These are phyloP conservation scores for Globisporangium paroecandrum DNA, from an alignment of 352 stramenopile species.

Conservation along the genomic window DNA sequence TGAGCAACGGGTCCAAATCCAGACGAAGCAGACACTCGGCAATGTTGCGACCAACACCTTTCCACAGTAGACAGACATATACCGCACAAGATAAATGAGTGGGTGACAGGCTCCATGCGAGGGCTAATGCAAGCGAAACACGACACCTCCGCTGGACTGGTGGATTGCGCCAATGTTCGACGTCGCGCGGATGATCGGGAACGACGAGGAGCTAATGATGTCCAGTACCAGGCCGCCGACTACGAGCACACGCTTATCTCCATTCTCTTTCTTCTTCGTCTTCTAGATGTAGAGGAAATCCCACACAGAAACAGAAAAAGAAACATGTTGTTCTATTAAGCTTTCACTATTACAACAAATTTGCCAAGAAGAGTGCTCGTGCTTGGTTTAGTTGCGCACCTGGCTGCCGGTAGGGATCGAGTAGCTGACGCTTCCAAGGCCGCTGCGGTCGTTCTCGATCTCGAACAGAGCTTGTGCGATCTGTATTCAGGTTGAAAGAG, in stretches of 20 bases:
- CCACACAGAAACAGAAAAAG: neutral
- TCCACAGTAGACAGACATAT: neutral
- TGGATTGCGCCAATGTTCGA: constrained; percentile 87
- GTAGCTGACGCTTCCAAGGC: constrained; percentile 22
- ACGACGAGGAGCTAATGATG: constrained; percentile 71
- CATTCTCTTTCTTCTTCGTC: neutral
- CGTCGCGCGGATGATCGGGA: constrained; percentile 71
- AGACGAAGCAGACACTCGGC: constrained; percentile 85
- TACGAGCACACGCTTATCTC: constrained; percentile 59
- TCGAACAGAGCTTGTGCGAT: constrained; percentile 66
- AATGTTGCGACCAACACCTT: constrained; percentile 92
- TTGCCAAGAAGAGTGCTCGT: neutral
- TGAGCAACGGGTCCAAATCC: constrained; percentile 53
- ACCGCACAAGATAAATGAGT: neutral
- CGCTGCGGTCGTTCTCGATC: constrained; percentile 38
- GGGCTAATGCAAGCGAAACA: neutral
- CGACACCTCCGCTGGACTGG: constrained; percentile 69
- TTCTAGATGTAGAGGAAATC: neutral
- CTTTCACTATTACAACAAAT: neutral
- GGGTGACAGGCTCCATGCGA: neutral
- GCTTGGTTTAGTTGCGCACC: constrained; percentile 32
- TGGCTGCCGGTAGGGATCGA: constrained; percentile 39
- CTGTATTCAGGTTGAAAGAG: constrained; percentile 17
- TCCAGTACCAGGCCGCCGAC: constrained; percentile 87
- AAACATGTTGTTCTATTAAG: neutral